Base-by-base conservation (phyloP, 2,329 filamentous ascomycete genomes). In the Arthrobotrys musiformis region DNA sequence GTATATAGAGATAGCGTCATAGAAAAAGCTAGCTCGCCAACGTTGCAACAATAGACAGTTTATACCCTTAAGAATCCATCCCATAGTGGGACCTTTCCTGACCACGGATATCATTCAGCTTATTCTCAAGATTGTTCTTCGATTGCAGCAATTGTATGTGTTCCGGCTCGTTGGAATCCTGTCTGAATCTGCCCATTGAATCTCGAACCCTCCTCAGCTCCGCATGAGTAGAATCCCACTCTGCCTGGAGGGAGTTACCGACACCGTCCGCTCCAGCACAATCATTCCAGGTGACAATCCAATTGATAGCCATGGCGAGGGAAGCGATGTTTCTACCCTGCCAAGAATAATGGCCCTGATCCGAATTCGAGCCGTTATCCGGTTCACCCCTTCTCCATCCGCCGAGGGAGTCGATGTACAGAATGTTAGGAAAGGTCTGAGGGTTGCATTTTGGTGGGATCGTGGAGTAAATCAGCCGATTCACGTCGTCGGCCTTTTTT, bases 231-330 rank as follows among this genome's bases (percentile, higher is more conserved):
- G 15, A n/a, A 44, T 67, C 35, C 48, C 63, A 67, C 26, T 54
- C 1, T 44, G 33, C 48, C 48, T 67, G 63, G 19, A 67, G 33
- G 7, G 33, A 13, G 7, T 40, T 35, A 2, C 46, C 63, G 4
- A 40, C 19, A 13, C 8, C 15, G 24, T 67, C 63, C 35, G 22
- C 35, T 2, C 42, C 48, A 11, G 37, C 22, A 6, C 63, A 22
- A 26, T 67, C 63, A 24, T 67, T 48, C 63, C 48, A 58, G 15
- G 48, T 33, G 40, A 40, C 58, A 28, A 68, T 48, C 52, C 54
- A 69, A 26, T 69, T 69, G 54, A 69, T 69, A 40, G 66, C 66
- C 54, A 69, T 69, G 13, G 66, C 66, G 19, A 69, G 44, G 4
- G 66, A 48, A n/a, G 66, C 66, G 19, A 68, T 26, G 13, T 68